Base-by-base conservation (phyloP, 139 green algal genomes). In the Micractinium sp. region DNA sequence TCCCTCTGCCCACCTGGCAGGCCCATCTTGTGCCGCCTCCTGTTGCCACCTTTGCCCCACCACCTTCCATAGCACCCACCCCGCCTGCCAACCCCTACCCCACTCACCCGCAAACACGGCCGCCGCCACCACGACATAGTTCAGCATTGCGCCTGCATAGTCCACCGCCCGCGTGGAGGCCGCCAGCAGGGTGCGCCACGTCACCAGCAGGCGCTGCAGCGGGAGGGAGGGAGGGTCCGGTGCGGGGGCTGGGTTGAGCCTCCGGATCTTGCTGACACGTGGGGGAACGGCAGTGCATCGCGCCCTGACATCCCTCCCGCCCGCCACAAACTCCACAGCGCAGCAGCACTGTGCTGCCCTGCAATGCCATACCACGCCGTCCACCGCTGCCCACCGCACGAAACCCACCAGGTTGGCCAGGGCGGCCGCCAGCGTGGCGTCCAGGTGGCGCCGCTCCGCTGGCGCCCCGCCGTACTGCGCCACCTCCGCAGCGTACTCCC, bases 131-230 rank as follows among this genome's bases (percentile, higher is more conserved):
- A 93, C 75, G 3, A 87, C 47, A 86, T 97, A 96, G 91, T 95
- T 96, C 25, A 97, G 87, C 47, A 92, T 22, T 13, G 90, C 66
- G 0, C 94, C 94, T 4, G 47, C 75, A 78, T 96, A 96, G 83
- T 96, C 94, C 15, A 92, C 81, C 19, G 87, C 38, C 20, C 91
- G 93, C 33, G 90, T 96, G 80, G 53, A 53, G 41, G 67, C 76
- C 25, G 86, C 82, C 61, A 96, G 77, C 77, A 79, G 77, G 16
- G 80, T 73, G 29, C 89, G 87, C 16, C 81, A 83, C 35, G 36
- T 1, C 31, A 95, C 86, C 27, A 97, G 87, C 13, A 22, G 76
- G 18, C 87, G 67, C 82, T 93, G 90, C 87, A 67, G 31, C 31
- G 0, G 71, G 31, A 33, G 47, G 47, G 47, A 56, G 47, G 47